A percentile compares a stretch with the other conserved stretches of the same genome.
Evolutionary conservation across 2,329 filamentous ascomycete genomes (phyloP).

Genomic region (Thermomyces lanuginosus): DNA sequence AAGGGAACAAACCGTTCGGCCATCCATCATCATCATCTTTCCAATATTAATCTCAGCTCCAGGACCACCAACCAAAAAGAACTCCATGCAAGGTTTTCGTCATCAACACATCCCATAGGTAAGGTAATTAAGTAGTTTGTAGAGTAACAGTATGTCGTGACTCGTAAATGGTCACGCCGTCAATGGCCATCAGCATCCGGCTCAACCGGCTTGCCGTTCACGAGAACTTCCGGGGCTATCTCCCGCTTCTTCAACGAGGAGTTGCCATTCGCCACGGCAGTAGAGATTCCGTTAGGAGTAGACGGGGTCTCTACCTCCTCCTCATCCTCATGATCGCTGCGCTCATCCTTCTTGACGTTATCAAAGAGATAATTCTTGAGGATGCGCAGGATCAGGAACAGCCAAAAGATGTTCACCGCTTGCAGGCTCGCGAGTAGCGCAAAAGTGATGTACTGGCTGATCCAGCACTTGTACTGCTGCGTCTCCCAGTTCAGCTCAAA

Average conservation of each 20-base stretch:
- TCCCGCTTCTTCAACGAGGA: constrained; percentile 16
- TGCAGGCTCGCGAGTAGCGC: constrained; percentile 29
- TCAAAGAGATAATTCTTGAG: constrained; percentile 27
- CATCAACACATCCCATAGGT: too few relatives aligned
- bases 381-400: constrained; percentile 30
- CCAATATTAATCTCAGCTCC: too few relatives aligned
- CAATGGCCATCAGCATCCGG: too few relatives aligned
- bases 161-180: too few relatives aligned
- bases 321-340: constrained; percentile 31
- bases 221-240: constrained; percentile 18
- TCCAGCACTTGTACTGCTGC: constrained; percentile 34
- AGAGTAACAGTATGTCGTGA: too few relatives aligned
- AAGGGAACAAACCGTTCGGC: too few relatives aligned
- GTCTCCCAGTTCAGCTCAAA: constrained; percentile 34
- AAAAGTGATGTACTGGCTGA: constrained; percentile 32
- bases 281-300: constrained; percentile 9
- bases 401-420: constrained; percentile 32
- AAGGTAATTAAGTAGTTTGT: too few relatives aligned
- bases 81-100: too few relatives aligned
- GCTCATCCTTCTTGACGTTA: constrained; percentile 25
- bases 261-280: constrained; percentile 12
- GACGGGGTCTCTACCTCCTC: constrained; percentile 17
- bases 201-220: constrained; percentile 25
- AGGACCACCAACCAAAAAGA: too few relatives aligned
- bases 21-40: too few relatives aligned